A percentile compares a stretch with the other conserved stretches of the same genome.
Evolutionary conservation across 2,329 filamentous ascomycete genomes (phyloP).

Genomic region (Fusarium mundagurra): DNA sequence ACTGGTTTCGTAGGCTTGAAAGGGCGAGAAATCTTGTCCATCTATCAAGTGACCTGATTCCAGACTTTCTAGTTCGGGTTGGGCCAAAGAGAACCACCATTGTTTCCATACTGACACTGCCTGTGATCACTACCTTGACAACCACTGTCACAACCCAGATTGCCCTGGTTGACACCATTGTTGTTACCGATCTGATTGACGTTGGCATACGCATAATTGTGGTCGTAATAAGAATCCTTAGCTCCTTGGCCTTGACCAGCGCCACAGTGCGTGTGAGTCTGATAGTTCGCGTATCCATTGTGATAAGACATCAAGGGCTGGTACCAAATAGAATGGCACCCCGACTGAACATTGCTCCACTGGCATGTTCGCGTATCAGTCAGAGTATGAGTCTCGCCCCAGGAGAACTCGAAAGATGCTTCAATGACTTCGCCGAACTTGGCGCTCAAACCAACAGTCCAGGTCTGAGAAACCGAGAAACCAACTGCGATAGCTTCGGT

Average conservation of each 20-base stretch:
- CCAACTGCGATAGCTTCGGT: neutral
- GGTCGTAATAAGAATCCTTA: neutral
- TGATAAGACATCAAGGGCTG: neutral
- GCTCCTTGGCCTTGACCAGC: neutral
- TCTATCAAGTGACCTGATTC: neutral
- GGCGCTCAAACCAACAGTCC: neutral
- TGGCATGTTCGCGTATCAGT: neutral
- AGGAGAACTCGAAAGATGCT: neutral
- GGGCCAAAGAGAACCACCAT: neutral
- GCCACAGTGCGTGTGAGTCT: neutral
- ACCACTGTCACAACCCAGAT: neutral
- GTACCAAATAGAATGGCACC: neutral
- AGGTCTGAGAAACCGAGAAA: neutral
- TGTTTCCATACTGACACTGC: neutral
- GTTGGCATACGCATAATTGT: neutral
- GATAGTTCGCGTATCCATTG: neutral
- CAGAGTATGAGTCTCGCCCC: neutral
- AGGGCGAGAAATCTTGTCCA: accelerated
- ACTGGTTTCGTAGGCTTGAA: neutral
- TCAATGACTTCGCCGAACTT: neutral
- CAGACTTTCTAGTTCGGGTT: neutral
- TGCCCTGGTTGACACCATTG: neutral
- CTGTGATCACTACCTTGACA: neutral
- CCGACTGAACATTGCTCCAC: neutral
- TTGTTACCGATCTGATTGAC: neutral